Base-by-base conservation (phyloP, 371 early-diverging fungal genomes). In the Encephalitozoon intestinalis region DNA sequence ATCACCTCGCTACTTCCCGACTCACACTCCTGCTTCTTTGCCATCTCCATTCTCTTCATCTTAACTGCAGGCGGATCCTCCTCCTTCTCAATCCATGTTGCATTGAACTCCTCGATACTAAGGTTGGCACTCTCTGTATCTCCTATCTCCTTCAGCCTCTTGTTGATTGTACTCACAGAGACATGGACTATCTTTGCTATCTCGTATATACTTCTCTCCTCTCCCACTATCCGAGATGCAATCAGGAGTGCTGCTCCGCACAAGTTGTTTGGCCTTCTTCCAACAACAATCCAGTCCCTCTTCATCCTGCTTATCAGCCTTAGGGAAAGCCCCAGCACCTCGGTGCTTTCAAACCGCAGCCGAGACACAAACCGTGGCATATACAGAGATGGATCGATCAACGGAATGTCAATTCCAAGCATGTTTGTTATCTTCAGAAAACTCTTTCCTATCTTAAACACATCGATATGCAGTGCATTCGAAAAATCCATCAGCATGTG, bases 401-500 rank as follows among this genome's bases (percentile, higher is more conserved):
- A 79, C 2, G 94, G 93, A n/a, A 96, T 76, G n/a, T 82, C 44
- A 11, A 92, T 75, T 52, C 88, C 86, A 26, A 98, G 87, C 26
- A 87, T 84, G 11, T 88, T 86, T 6, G 90, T 88, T 15, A 98
- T 86, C 75, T 89, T 89, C 23, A 92, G 84, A 86, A 95, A 97
- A 0, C 92, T 91, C 0, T 89, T 88, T 67, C 97, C 99, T 28
- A 97, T 88, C 68, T 88, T 87, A 85, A 92, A 97, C 11, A 96
- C 94, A 86, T 93, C 75, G 4, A 84, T 67, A 73, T 89, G 88
- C 26, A 95, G 81, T 0, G 91, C 82, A 78, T 94, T 95, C 0
- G 94, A 88, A 80, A 99, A 96, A 82, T 99, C 99, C 66, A 99
- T 95, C 68, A 99, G 86, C 92, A 99, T 91, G 78, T 93, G 92